phyloP scores from a whole-genome alignment of 352 stramenopile genomes.

The Plasmopara muralis region DNA sequence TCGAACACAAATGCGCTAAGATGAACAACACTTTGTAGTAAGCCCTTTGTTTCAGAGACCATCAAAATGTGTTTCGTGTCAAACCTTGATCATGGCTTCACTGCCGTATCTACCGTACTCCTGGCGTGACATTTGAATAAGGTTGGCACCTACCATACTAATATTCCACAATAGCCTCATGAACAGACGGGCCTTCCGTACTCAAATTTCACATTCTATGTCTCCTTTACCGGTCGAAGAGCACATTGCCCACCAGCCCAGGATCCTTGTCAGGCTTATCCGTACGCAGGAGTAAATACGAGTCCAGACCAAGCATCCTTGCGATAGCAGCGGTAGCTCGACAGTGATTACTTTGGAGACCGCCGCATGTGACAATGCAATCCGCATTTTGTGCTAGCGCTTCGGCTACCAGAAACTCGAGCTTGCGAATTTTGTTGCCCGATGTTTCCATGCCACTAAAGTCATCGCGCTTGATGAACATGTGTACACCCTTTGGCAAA shows the following conservation, averaged over 20 bases:
- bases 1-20: too few species aligned
- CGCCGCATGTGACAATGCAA: constrained; percentile 90
- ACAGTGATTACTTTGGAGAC: constrained; percentile 93
- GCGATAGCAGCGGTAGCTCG: constrained; percentile 72
- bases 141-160: too few species aligned
- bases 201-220: too few species aligned
- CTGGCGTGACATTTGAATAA: too few species aligned
- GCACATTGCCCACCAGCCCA: constrained; percentile 61
- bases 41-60: too few species aligned
- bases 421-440: constrained; percentile 94
- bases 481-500: constrained; percentile 54
- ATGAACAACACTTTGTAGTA: too few species aligned
- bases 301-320: constrained; percentile 88
- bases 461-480: constrained; percentile 85
- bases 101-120: too few species aligned
- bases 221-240: constrained; percentile 51
- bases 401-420: constrained; percentile 92
- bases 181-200: too few species aligned
- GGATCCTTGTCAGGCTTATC: constrained; percentile 71
- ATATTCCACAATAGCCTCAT: too few species aligned
- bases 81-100: too few species aligned
- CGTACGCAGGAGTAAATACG: constrained; percentile 86
- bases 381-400: constrained; percentile 78
- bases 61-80: too few species aligned
- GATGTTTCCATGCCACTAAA: constrained; percentile 89